phyloP scores from a whole-genome alignment of 306 rosid species.

The Sphenostylis stenocarpa region DNA sequence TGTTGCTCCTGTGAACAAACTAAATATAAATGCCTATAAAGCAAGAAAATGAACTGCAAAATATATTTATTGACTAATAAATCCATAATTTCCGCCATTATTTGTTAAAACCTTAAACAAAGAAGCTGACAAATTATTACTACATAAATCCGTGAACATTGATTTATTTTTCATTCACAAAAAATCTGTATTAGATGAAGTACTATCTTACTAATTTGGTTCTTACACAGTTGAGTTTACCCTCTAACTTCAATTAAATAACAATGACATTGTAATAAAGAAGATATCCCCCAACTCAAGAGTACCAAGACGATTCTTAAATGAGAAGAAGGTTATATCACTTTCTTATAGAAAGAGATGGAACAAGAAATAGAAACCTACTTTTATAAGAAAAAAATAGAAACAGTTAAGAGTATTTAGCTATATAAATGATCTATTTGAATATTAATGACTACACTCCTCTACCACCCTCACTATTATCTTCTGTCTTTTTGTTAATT shows the following conservation, averaged over 20 bases:
- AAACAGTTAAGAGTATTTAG: neutral
- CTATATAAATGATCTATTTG: neutral
- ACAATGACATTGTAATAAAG: neutral
- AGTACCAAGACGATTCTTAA: neutral
- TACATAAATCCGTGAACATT: neutral
- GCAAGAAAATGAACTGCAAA: conserved; percentile 27
- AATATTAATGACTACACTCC: conserved; percentile 12
- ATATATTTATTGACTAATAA: neutral
- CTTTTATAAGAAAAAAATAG: neutral
- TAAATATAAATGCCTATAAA: conserved; percentile 27
- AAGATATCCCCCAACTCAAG: neutral
- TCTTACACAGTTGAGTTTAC: neutral
- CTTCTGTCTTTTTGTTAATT: neutral
- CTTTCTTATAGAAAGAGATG: conserved; percentile 4
- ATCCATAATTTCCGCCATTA: neutral
- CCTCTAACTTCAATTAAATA: neutral
- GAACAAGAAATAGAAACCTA: neutral
- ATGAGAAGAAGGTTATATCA: neutral
- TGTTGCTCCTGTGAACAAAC: conserved; percentile 73
- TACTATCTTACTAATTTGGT: neutral
- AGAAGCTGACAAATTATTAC: neutral
- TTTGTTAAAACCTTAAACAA: neutral
- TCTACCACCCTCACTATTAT: neutral
- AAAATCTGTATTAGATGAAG: neutral
- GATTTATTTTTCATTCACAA: conserved; percentile 16